These are phyloP conservation scores for Solanum tacnaense DNA, from an alignment of 257 asterid species.

Conservation along the genomic window DNA sequence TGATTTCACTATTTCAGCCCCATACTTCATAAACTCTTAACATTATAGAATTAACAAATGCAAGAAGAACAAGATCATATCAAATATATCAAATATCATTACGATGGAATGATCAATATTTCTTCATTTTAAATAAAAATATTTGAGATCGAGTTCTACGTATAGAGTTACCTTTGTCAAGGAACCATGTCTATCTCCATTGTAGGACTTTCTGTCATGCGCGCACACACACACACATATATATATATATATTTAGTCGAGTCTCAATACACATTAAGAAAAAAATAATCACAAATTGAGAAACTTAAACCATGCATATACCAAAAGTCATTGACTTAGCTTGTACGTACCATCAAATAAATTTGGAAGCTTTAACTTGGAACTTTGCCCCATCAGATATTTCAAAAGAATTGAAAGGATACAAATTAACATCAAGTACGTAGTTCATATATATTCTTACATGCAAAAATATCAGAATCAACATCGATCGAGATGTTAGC, in stretches of 20 bases:
- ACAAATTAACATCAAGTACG: neutral
- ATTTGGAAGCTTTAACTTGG: neutral
- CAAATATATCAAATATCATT: too few relatives aligned
- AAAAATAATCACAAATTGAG: too few relatives aligned
- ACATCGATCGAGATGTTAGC: neutral
- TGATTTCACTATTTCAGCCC: slow-evolving; percentile 17
- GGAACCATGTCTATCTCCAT: neutral
- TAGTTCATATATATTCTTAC: neutral
- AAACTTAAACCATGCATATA: neutral
- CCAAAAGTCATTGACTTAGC: neutral
- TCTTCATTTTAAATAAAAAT: too few relatives aligned
- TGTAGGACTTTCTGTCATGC: neutral
- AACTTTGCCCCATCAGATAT: neutral
- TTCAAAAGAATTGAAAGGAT: neutral
- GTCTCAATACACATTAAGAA: too few relatives aligned
- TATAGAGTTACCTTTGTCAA: neutral
- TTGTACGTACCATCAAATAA: neutral
- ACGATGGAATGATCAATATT: too few relatives aligned
- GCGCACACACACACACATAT: too few relatives aligned
- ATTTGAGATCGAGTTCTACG: neutral
- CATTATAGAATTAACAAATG: neutral
- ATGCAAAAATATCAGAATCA: neutral
- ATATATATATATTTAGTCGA: too few relatives aligned
- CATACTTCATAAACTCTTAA: slow-evolving; percentile 12
- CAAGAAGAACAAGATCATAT: neutral